Conservation (phyloP, 805 yeast species). For the Starmerella vaccinii region DNA sequence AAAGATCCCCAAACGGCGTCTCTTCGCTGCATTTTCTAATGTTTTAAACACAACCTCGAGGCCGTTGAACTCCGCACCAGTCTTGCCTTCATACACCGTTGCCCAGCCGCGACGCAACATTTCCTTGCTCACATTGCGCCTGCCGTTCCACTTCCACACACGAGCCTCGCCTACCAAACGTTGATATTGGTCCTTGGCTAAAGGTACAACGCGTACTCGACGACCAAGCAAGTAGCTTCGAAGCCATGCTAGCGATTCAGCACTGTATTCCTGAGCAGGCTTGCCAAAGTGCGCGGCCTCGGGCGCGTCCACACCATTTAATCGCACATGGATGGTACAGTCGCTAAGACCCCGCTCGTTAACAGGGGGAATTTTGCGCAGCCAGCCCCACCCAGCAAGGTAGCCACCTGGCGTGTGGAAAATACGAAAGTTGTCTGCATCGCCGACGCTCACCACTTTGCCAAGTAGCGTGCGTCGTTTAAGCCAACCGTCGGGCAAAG, state of each 20-base stretch:
- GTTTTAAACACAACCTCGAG: constrained; percentile 48
- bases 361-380: constrained; percentile 52
- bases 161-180: constrained; percentile 73
- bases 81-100: constrained; percentile 73
- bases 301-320: constrained; percentile 95
- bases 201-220: constrained; percentile 63
- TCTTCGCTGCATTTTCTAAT: constrained; percentile 53
- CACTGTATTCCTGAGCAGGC: constrained; percentile 78
- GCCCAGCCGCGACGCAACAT: constrained; percentile 80
- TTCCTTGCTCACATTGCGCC: constrained; percentile 72
- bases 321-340: constrained; percentile 66
- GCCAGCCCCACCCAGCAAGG: constrained; percentile 88
- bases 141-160: constrained; percentile 54
- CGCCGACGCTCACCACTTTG: constrained; percentile 81
- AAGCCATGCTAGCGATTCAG: constrained; percentile 77
- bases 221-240: constrained; percentile 53
- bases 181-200: constrained; percentile 77
- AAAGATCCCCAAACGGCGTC: constrained; percentile 60
- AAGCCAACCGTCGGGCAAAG: constrained; percentile 42
- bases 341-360: constrained; percentile 41
- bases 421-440: constrained; percentile 88
- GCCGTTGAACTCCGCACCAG: constrained; percentile 79
- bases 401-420: constrained; percentile 91
- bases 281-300: constrained; percentile 91
- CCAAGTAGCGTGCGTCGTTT: constrained; percentile 48